phyloP scores from a whole-genome alignment of 2,329 filamentous ascomycete genomes.

The Dactylellina leptospora region DNA sequence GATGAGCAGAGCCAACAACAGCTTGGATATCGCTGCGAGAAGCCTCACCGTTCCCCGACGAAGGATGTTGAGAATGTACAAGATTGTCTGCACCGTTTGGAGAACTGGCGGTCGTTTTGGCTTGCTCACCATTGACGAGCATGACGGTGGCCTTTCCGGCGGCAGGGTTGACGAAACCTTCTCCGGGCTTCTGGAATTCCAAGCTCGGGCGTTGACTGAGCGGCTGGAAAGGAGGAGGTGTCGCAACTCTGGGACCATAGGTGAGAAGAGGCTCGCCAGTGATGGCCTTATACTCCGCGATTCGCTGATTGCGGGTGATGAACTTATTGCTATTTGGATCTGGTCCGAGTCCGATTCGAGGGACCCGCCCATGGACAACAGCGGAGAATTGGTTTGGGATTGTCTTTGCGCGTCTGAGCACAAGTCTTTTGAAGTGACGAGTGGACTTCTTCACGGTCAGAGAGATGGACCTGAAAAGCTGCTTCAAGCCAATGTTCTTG shows the following conservation, averaged over 20 bases:
- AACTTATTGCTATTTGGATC: background rate
- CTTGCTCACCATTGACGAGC: background rate
- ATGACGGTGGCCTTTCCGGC: background rate
- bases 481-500: slow-evolving; percentile 39
- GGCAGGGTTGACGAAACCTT: background rate
- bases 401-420: slow-evolving; percentile 25
- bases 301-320: slow-evolving; percentile 22
- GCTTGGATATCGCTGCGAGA: background rate
- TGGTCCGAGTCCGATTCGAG: background rate
- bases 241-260: slow-evolving; percentile 34
- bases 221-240: slow-evolving; percentile 25
- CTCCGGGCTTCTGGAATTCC: background rate
- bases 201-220: background rate
- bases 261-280: background rate
- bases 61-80: slow-evolving; percentile 8
- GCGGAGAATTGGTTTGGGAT: slow-evolving; percentile 37
- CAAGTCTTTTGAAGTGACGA: slow-evolving; percentile 24
- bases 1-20: background rate
- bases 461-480: slow-evolving; percentile 28
- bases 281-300: slow-evolving; percentile 23
- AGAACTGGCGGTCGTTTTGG: background rate
- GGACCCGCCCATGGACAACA: slow-evolving; percentile 20
- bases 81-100: slow-evolving; percentile 1
- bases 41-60: background rate
- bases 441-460: slow-evolving; percentile 3